A percentile compares a stretch with the other conserved stretches of the same genome.
These are phyloP conservation scores for Naegleria fowleri DNA, from an alignment of 208 protist species.

Conservation along the genomic window DNA sequence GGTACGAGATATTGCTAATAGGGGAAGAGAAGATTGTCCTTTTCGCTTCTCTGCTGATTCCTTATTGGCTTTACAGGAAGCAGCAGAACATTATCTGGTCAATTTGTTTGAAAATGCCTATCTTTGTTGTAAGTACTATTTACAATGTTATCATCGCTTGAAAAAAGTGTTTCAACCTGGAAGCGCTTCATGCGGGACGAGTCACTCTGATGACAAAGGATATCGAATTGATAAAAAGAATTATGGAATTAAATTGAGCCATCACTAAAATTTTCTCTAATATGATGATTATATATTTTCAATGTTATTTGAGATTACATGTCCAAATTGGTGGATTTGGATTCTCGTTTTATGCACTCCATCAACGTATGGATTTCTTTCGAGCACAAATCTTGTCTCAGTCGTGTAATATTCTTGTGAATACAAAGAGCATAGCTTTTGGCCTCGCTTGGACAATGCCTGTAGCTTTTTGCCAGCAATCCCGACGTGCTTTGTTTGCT, in stretches of 20 bases:
- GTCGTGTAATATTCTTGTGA: neutral
- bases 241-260: neutral
- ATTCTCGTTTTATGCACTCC: neutral
- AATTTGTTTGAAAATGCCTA: neutral
- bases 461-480: neutral
- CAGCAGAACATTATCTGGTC: neutral
- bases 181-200: neutral
- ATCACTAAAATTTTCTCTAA: neutral
- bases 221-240: neutral
- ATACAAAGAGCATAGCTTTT: neutral
- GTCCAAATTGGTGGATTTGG: neutral
- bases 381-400: neutral
- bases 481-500: neutral
- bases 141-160: too few species aligned
- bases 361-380: neutral
- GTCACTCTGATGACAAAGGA: neutral
- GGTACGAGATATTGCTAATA: neutral
- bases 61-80: neutral
- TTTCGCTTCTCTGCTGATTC: neutral
- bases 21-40: neutral
- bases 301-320: neutral
- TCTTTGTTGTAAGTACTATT: neutral
- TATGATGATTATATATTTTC: neutral
- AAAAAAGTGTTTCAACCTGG: neutral
- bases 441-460: neutral